A percentile compares a stretch with the other conserved stretches of the same genome.
These are phyloP conservation scores for Haberlea rhodopensis DNA, from an alignment of 257 asterid species.

Conservation along the genomic window DNA sequence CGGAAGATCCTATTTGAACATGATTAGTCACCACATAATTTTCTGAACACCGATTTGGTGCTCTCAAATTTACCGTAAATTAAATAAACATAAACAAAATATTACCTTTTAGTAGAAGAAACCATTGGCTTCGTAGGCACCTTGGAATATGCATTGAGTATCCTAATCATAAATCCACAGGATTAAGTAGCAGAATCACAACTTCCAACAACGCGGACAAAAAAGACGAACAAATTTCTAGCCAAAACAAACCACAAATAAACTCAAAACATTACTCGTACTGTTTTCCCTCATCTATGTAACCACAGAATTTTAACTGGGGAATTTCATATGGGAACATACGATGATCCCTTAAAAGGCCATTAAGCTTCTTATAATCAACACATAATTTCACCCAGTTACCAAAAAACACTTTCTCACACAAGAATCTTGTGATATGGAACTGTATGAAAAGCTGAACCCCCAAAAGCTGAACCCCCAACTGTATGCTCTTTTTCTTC, in stretches of 20 bases:
- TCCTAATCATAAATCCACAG: conserved; percentile 47
- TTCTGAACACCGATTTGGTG: conserved; percentile 10
- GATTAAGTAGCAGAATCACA: conserved; percentile 9
- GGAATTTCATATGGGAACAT: not conserved
- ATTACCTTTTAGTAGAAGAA: conserved; percentile 63
- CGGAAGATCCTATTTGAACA: not conserved
- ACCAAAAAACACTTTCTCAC: conserved; percentile 12
- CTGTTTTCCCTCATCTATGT: not conserved
- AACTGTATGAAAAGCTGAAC: not conserved
- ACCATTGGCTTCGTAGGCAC: conserved; percentile 66
- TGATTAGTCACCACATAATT: conserved; percentile 15
- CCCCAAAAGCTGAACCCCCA: not conserved
- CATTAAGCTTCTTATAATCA: not conserved
- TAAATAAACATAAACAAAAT: conserved; percentile 14
- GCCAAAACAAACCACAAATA: not conserved
- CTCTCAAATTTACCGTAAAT: not conserved
- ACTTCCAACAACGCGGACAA: not conserved
- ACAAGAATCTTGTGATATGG: conserved; percentile 3
- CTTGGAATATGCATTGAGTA: conserved; percentile 69
- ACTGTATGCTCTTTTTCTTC: not conserved
- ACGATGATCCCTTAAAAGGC: not conserved
- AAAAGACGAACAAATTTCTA: not conserved
- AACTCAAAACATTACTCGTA: not conserved
- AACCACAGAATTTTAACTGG: not conserved
- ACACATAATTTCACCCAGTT: not conserved